A percentile compares a stretch with the other conserved stretches of the same genome.
Conservation (phyloP, 2,329 filamentous ascomycete genomes). For the Didymosphaeria variabile region DNA sequence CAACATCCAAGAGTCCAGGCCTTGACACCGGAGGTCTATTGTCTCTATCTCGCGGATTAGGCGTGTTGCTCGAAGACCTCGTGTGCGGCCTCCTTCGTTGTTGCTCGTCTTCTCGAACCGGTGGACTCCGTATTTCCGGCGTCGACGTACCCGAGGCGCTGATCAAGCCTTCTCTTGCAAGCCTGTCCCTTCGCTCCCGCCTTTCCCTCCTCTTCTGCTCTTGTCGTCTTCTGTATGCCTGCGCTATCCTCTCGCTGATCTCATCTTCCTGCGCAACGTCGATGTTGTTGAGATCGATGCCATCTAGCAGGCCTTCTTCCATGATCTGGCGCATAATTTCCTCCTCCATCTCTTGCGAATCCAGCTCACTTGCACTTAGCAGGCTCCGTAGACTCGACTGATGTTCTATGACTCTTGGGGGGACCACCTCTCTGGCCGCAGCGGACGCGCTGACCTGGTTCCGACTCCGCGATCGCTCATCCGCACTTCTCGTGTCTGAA, state of each 20-base stretch:
- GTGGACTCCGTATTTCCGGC: constrained; percentile 37
- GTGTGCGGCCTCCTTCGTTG: constrained; percentile 43
- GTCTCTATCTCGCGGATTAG: constrained; percentile 41
- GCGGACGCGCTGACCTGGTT: constrained; percentile 29
- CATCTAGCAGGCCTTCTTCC: constrained; percentile 86
- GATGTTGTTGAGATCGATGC: constrained; percentile 87
- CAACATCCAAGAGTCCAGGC: constrained; percentile 57
- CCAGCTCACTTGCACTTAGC: constrained; percentile 80
- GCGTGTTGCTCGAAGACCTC: constrained; percentile 46
- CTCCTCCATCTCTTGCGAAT: constrained; percentile 80
- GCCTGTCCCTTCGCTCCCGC: constrained; percentile 42
- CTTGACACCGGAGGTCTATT: constrained; percentile 56
- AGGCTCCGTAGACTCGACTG: constrained; percentile 88
- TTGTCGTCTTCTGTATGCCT: constrained; percentile 83
- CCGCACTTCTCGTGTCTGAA: constrained; percentile 36
- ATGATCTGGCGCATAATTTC: constrained; percentile 91
- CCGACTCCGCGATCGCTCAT: constrained; percentile 38
- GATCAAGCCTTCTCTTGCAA: constrained; percentile 51
- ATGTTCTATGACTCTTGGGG: constrained; percentile 76
- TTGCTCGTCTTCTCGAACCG: constrained; percentile 40
- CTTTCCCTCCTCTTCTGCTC: constrained; percentile 64
- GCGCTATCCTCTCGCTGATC: constrained; percentile 87
- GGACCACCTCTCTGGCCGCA: constrained; percentile 33
- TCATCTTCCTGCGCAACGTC: constrained; percentile 87
- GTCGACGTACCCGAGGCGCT: constrained; percentile 35